phyloP scores from a whole-genome alignment of 2,329 filamentous ascomycete species.

The Fusarium sp. region DNA sequence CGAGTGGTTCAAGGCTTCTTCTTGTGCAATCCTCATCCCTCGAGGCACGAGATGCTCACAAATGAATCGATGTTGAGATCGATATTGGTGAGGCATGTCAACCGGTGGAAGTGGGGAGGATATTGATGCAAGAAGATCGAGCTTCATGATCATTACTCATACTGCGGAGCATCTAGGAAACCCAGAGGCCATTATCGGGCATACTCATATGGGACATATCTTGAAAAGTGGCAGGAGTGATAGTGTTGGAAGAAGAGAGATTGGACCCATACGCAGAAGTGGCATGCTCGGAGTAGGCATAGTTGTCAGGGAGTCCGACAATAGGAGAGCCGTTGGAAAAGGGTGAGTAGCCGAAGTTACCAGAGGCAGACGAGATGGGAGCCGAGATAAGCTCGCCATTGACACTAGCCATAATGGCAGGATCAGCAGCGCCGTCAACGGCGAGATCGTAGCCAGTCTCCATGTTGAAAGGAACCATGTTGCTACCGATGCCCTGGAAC shows the following conservation, averaged over 20 bases:
- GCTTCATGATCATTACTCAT: slow-evolving; percentile 14
- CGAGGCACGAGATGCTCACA: slow-evolving; percentile 18
- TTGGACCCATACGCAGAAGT: slow-evolving; percentile 44
- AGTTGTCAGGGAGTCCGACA: slow-evolving; percentile 39
- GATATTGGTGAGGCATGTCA: slow-evolving; percentile 12
- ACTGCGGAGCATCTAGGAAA: slow-evolving; percentile 18
- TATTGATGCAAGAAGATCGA: slow-evolving; percentile 27
- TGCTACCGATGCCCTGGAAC: slow-evolving; percentile 42
- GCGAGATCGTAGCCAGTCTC: slow-evolving; percentile 41
- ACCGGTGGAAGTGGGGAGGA: slow-evolving; percentile 34
- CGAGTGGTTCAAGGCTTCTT: slow-evolving; percentile 34
- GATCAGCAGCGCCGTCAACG: slow-evolving; percentile 36
- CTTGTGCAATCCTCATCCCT: slow-evolving; percentile 39
- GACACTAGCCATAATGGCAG: slow-evolving; percentile 35
- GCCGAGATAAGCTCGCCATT: slow-evolving; percentile 37
- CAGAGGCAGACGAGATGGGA: slow-evolving; percentile 45
- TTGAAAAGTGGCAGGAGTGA: slow-evolving; percentile 45
- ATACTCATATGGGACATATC: slow-evolving; percentile 44
- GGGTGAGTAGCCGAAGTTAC: slow-evolving; percentile 39
- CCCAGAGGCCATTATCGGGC: slow-evolving; percentile 38
- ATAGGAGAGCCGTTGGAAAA: slow-evolving; percentile 42
- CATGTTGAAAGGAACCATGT: slow-evolving; percentile 40
- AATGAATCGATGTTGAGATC: slow-evolving; percentile 12
- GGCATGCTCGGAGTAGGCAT: slow-evolving; percentile 45
- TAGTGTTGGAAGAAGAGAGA: slow-evolving; percentile 47